A percentile compares a stretch with the other conserved stretches of the same genome.
phyloP scores from a whole-genome alignment of 1,139 yeast species.

The Kazachstania sp. region DNA sequence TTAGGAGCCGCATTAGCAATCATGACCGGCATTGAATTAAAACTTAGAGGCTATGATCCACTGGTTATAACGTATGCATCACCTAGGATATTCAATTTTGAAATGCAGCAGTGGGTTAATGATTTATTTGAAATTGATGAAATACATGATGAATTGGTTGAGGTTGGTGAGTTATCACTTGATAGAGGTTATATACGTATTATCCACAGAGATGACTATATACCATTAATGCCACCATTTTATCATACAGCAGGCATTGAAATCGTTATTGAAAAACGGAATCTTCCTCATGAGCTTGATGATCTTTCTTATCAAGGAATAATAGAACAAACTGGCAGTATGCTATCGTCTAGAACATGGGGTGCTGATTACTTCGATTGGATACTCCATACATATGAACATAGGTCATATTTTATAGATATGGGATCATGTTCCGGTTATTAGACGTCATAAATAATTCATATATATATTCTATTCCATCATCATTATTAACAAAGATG shows the following conservation, averaged over 20 bases:
- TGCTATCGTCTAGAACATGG: constrained; percentile 1
- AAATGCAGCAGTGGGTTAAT: constrained; percentile 46
- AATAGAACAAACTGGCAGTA: constrained; percentile 2
- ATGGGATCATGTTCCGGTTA: constrained; percentile 24
- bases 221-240: constrained; percentile 52
- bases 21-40: constrained; percentile 52
- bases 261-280: constrained; percentile 38
- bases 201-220: constrained; percentile 47
- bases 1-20: constrained; percentile 64
- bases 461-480: too few species aligned
- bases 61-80: constrained; percentile 51
- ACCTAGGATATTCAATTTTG: constrained; percentile 52
- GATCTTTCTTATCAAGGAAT: constrained; percentile 33
- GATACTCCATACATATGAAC: constrained; percentile 26
- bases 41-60: constrained; percentile 43
- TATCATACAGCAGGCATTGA: constrained; percentile 44
- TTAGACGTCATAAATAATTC: constrained; percentile 3
- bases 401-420: constrained; percentile 24
- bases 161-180: constrained; percentile 12
- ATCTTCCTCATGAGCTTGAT: constrained; percentile 39
- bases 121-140: constrained; percentile 36
- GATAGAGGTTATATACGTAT: constrained; percentile 40
- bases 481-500: too few species aligned
- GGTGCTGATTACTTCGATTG: constrained; percentile 11
- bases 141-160: constrained; percentile 18